phyloP scores from a whole-genome alignment of 148 eudicot species.

The Heliamphora exappendiculata region DNA sequence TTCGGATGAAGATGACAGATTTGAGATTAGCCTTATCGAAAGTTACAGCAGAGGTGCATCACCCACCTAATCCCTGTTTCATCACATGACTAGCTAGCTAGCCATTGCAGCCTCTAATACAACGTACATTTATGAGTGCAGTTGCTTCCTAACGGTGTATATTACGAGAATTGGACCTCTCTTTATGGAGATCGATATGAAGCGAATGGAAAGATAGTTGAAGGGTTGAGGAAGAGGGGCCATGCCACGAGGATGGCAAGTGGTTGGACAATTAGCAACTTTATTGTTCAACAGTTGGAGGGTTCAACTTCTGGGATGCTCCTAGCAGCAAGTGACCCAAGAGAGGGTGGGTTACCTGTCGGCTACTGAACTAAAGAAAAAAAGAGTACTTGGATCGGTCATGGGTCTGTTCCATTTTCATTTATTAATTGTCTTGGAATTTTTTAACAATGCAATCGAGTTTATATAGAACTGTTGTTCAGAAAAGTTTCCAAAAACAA shows the following conservation, averaged over 20 bases:
- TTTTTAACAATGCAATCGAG: too few relatives aligned
- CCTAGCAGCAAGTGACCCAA: slow-evolving; percentile 23
- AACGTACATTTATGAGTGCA: neutral
- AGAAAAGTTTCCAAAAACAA: too few relatives aligned
- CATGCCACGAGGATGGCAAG: slow-evolving; percentile 18
- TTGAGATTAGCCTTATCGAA: too few relatives aligned
- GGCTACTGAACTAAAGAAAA: too few relatives aligned
- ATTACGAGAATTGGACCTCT: slow-evolving; percentile 29
- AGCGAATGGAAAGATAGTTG: slow-evolving; percentile 13
- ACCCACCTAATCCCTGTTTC: too few relatives aligned
- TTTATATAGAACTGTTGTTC: too few relatives aligned
- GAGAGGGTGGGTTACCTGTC: slow-evolving; percentile 29
- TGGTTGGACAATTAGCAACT: slow-evolving; percentile 21
- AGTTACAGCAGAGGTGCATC: too few relatives aligned
- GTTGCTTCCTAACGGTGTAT: slow-evolving; percentile 27
- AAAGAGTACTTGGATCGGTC: too few relatives aligned
- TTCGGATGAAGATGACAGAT: too few relatives aligned
- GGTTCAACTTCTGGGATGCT: slow-evolving; percentile 2
- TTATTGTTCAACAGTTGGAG: slow-evolving; percentile 16
- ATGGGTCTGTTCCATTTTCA: too few relatives aligned
- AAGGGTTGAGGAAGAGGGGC: slow-evolving; percentile 15
- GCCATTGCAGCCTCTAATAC: neutral
- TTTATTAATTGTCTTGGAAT: too few relatives aligned
- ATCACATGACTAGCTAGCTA: too few relatives aligned
- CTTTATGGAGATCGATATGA: slow-evolving; percentile 22